Evolutionary conservation across 495 filamentous ascomycete species (phyloP).

Genomic region (Talaromyces ruber): DNA sequence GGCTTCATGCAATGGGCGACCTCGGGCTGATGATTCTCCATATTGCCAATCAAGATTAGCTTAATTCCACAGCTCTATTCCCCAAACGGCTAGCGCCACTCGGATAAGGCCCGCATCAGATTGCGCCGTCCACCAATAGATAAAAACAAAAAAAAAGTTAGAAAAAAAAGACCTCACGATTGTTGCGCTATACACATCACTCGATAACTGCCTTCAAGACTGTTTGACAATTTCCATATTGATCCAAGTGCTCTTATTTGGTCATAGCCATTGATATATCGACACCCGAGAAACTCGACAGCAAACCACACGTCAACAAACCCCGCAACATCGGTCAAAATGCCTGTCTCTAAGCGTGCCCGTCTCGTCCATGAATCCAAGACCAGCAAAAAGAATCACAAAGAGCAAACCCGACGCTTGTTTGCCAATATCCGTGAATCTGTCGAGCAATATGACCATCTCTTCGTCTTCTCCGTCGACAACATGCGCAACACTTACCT

Average conservation of each 20-base stretch:
- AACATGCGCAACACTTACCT: constrained; percentile 99
- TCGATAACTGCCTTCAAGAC: background rate
- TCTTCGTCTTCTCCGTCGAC: constrained; percentile 87
- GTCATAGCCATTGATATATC: background rate
- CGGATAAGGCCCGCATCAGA: constrained; percentile 3
- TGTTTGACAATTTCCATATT: background rate
- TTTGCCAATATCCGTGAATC: constrained; percentile 82
- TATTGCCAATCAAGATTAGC: background rate
- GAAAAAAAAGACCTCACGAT: background rate
- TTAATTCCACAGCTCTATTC: background rate
- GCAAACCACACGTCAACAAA: background rate
- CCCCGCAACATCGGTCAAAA: constrained; percentile 34
- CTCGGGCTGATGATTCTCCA: background rate
- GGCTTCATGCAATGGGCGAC: background rate
- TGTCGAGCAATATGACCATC: constrained; percentile 76
- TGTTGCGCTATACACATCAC: background rate
- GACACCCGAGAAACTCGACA: background rate
- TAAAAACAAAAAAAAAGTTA: constrained; percentile 1
- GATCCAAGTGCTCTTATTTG: background rate
- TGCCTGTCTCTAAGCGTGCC: constrained; percentile 94
- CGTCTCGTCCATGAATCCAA: constrained; percentile 83
- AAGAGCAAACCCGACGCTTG: constrained; percentile 80
- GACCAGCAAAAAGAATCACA: constrained; percentile 80
- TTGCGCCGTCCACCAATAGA: background rate
- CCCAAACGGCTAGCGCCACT: background rate